These are phyloP conservation scores for Ehretia macrophylla DNA, from an alignment of 257 asterid species.

Conservation along the genomic window DNA sequence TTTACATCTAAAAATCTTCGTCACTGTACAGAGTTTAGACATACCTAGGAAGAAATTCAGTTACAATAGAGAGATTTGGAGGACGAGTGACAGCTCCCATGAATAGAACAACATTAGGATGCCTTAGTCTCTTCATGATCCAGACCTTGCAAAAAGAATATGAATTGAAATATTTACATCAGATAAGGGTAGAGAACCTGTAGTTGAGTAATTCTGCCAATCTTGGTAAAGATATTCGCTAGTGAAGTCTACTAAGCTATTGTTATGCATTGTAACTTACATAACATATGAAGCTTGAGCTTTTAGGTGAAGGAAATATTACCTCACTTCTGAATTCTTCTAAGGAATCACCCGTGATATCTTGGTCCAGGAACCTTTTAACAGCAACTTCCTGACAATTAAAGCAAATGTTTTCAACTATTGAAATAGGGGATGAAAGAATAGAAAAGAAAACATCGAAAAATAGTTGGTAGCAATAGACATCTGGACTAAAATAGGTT, in stretches of 20 bases:
- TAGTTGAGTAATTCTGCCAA: no score
- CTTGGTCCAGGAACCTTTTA: conserved; percentile 90
- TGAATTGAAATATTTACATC: conserved; percentile 11
- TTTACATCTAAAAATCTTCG: no score
- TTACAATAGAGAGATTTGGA: conserved; percentile 87
- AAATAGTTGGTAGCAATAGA: no score
- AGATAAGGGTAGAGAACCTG: background rate
- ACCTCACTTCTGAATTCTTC: conserved; percentile 98
- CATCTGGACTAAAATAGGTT: no score
- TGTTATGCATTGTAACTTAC: no score
- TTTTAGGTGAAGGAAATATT: conserved; percentile 10
- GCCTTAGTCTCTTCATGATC: conserved; percentile 84
- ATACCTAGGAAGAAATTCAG: conserved; percentile 95
- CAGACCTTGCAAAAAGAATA: conserved; percentile 48
- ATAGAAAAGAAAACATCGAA: no score
- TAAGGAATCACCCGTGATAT: conserved; percentile 75
- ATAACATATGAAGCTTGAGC: background rate
- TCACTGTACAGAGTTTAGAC: conserved; percentile 13
- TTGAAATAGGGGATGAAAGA: conserved; percentile 1
- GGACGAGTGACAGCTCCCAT: conserved; percentile 98
- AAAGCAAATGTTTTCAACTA: conserved; percentile 23
- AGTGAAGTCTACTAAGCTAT: no score
- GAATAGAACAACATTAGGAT: conserved; percentile 90
- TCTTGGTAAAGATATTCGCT: no score
- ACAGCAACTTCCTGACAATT: conserved; percentile 88